Percentiles rank a stretch among this genome's conserved stretches.
These are phyloP conservation scores for Tuber borchii DNA, from an alignment of 495 filamentous ascomycete genomes.

Conservation along the genomic window DNA sequence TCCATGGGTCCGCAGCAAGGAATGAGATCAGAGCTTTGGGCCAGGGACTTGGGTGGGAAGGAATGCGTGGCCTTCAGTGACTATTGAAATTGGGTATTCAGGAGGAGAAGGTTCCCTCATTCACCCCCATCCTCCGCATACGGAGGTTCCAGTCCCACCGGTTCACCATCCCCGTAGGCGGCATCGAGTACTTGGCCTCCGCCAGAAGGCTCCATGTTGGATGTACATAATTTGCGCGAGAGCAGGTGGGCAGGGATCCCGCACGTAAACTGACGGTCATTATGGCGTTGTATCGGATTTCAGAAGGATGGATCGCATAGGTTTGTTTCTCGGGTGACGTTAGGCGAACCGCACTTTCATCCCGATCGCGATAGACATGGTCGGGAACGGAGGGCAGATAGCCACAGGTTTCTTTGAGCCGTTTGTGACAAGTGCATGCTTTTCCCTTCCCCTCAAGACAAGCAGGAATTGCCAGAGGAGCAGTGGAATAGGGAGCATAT, in stretches of 20 bases:
- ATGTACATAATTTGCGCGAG: slow-evolving; percentile 49
- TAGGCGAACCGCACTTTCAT: slow-evolving; percentile 56
- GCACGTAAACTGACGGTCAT: slow-evolving; percentile 53
- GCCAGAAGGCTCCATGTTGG: slow-evolving; percentile 53
- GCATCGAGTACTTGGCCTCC: slow-evolving; percentile 52
- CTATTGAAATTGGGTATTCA: too few relatives aligned
- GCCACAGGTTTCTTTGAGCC: slow-evolving; percentile 45
- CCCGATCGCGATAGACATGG: slow-evolving; percentile 50
- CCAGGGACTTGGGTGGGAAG: too few relatives aligned
- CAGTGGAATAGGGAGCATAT: slow-evolving; percentile 43
- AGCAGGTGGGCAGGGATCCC: slow-evolving; percentile 47
- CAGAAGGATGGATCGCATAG: slow-evolving; percentile 51
- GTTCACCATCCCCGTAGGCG: slow-evolving; percentile 43
- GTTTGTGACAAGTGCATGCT: slow-evolving; percentile 49
- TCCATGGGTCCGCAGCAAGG: too few relatives aligned
- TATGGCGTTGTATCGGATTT: slow-evolving; percentile 56
- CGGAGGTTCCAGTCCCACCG: slow-evolving; percentile 53
- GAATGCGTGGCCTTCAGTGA: too few relatives aligned
- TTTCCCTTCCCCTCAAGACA: background rate
- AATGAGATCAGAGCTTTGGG: too few relatives aligned
- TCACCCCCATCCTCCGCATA: slow-evolving; percentile 49
- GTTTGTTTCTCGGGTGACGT: slow-evolving; percentile 58
- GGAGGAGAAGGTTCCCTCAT: too few relatives aligned
- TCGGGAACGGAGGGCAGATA: slow-evolving; percentile 44
- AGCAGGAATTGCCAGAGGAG: slow-evolving; percentile 25